Base-by-base conservation (phyloP, 257 asterid species). In the Solanum piurae region DNA sequence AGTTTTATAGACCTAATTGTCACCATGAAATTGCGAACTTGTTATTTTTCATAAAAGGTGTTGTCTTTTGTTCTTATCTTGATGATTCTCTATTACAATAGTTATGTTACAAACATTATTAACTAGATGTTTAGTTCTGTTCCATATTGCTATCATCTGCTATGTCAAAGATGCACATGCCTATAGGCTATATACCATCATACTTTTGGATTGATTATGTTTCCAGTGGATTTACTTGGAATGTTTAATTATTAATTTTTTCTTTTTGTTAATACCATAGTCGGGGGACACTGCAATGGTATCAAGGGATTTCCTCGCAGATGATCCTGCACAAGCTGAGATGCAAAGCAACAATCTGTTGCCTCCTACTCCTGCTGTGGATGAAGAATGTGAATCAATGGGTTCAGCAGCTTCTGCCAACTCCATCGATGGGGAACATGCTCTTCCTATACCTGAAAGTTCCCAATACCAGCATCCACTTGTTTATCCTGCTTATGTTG, bases 391-490 rank as follows among this genome's bases (percentile, higher is more conserved):
- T 84, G 98, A 97, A 90, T 96, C 98, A 8, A 91, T 94, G 93
- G 99, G 95, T 71, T 96, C 98, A 46, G 95, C 96, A 91, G 98
- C 95, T 72, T 95, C 98, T 77, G 95, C 96, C 42, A 93, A 92
- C 91, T 96, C 96, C 88, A 94, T 91, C 7, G 98, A 95, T 8
- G 90, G 88, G 10, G 98, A 95, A 77, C 25, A 88, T 42, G 12
- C 46, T 40, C 89, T 87, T 72, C 93, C 96, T 14, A 88, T 89
- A 40, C 89, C 93, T 3, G 98, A 94, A 38, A 92, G 88, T 86
- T 74, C 98, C 0, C 95, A 92, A 86, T 94, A 90, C 83, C 86
- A 98, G 29, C 94, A 92, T 91, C 99, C 98, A 2, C 88, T 94
- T 29, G 89, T 94, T 44, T 95, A 95, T 89, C 98, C 98, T 21